Evolutionary conservation across 352 stramenopile species (phyloP).

Genomic region (Globisporangium camurandrum): DNA sequence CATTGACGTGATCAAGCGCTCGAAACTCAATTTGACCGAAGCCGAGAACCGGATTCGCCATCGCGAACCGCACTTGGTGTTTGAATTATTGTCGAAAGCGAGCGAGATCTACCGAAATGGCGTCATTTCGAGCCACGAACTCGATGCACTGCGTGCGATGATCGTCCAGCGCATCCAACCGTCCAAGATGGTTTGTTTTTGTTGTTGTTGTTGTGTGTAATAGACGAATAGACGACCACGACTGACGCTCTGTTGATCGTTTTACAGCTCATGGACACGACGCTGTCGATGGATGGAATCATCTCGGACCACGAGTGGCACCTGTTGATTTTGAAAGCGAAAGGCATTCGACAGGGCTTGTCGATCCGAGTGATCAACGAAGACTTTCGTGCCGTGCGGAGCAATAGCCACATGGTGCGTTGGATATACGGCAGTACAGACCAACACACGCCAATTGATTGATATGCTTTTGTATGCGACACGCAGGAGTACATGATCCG

Average conservation of each 20-base stretch:
- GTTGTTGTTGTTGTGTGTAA: background rate
- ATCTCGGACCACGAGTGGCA: slow-evolving; percentile 87
- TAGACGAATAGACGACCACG: background rate
- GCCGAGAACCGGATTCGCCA: slow-evolving; percentile 80
- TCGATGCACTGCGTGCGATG: slow-evolving; percentile 67
- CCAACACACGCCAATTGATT: background rate
- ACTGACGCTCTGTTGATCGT: background rate
- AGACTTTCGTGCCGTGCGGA: slow-evolving; percentile 36
- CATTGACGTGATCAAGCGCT: slow-evolving; percentile 78
- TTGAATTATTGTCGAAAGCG: slow-evolving; percentile 74
- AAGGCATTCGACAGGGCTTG: slow-evolving; percentile 73
- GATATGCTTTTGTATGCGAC: background rate
- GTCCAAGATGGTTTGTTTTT: slow-evolving; percentile 60
- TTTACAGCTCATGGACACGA: slow-evolving; percentile 67
- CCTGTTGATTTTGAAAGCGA: slow-evolving; percentile 70
- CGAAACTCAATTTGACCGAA: slow-evolving; percentile 71
- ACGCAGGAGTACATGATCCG: slow-evolving; percentile 78
- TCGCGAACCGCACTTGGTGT: slow-evolving; percentile 74
- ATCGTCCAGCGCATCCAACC: slow-evolving; percentile 76
- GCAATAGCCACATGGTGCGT: slow-evolving; percentile 63
- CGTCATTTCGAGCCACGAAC: slow-evolving; percentile 73
- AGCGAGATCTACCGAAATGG: slow-evolving; percentile 80
- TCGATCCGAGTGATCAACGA: slow-evolving; percentile 76
- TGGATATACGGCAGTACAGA: too few species aligned
- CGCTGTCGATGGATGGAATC: slow-evolving; percentile 77